These are phyloP conservation scores for Lentinula edodes DNA, from an alignment of 768 basidiomycete species.

Conservation along the genomic window DNA sequence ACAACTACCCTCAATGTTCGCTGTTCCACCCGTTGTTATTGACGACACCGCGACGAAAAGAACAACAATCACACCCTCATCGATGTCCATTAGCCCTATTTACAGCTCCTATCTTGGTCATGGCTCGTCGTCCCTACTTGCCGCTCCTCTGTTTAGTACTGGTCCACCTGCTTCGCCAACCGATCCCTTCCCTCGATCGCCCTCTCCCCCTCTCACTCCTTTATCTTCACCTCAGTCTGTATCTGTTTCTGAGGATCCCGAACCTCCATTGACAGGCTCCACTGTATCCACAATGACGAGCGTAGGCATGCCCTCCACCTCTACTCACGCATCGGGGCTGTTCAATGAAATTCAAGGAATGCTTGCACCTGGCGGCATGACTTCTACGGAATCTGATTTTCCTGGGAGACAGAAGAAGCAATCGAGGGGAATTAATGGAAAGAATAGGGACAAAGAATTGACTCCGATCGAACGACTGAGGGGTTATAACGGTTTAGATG, in stretches of 20 bases:
- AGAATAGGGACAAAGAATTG: conserved; percentile 9
- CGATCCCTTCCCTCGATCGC: conserved; percentile 1
- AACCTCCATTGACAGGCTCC: background rate
- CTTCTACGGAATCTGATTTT: conserved; percentile 26
- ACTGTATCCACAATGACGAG: background rate
- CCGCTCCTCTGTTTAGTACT: background rate
- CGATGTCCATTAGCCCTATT: conserved; percentile 4
- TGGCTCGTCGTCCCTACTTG: background rate
- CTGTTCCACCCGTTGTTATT: conserved; percentile 23
- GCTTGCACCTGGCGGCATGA: conserved; percentile 1
- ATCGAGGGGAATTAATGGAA: background rate
- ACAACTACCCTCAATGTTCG: background rate
- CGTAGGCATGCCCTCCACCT: background rate
- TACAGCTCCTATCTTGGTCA: background rate
- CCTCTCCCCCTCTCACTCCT: background rate
- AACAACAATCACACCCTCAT: background rate
- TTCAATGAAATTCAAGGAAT: conserved; percentile 5
- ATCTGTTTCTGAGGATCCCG: background rate
- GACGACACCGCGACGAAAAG: conserved; percentile 12
- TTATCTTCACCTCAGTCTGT: background rate
- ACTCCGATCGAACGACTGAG: conserved; percentile 16
- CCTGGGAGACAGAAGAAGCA: conserved; percentile 11
- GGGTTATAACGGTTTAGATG: background rate
- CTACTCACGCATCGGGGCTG: background rate
- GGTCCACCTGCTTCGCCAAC: conserved; percentile 2